A percentile compares a stretch with the other conserved stretches of the same genome.
These are phyloP conservation scores for Phoma herbarum DNA, from an alignment of 2,329 filamentous ascomycete genomes.

Conservation along the genomic window DNA sequence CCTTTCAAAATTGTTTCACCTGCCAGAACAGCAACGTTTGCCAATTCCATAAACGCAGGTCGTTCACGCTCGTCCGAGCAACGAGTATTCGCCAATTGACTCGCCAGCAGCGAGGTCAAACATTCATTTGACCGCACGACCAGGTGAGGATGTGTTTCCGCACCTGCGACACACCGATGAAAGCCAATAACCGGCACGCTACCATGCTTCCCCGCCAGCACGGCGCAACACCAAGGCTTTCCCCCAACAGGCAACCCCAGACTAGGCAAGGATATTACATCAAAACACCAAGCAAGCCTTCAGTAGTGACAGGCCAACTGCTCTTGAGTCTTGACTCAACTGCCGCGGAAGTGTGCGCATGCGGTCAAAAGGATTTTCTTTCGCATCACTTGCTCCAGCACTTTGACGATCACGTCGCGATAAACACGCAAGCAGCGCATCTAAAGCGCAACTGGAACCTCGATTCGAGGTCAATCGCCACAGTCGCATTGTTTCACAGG, in stretches of 20 bases:
- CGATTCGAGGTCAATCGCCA: conserved; percentile 3
- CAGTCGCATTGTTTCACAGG: not conserved
- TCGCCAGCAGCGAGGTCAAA: not conserved
- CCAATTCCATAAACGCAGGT: not conserved
- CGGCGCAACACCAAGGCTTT: conserved; percentile 11
- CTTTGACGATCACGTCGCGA: conserved; percentile 6
- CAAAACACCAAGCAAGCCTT: conserved; percentile 17
- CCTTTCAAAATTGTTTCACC: not conserved
- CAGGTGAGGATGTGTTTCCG: conserved; percentile 4
- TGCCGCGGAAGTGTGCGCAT: not conserved
- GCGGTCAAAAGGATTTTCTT: conserved; percentile 1
- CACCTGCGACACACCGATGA: conserved; percentile 6
- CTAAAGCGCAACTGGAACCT: not conserved
- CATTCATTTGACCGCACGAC: not conserved
- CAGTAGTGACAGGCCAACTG: conserved; percentile 8
- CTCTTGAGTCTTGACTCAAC: not conserved
- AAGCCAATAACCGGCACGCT: conserved; percentile 6
- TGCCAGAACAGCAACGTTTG: not conserved
- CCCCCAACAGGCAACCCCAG: conserved; percentile 15
- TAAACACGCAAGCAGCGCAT: conserved; percentile 12
- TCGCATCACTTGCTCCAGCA: conserved; percentile 9
- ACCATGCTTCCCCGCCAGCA: conserved; percentile 16
- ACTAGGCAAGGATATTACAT: conserved; percentile 14
- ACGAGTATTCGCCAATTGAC: not conserved
- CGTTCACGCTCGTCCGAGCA: not conserved